These are phyloP conservation scores for Phoma sp. DNA, from an alignment of 2,329 filamentous ascomycete species.

Conservation along the genomic window DNA sequence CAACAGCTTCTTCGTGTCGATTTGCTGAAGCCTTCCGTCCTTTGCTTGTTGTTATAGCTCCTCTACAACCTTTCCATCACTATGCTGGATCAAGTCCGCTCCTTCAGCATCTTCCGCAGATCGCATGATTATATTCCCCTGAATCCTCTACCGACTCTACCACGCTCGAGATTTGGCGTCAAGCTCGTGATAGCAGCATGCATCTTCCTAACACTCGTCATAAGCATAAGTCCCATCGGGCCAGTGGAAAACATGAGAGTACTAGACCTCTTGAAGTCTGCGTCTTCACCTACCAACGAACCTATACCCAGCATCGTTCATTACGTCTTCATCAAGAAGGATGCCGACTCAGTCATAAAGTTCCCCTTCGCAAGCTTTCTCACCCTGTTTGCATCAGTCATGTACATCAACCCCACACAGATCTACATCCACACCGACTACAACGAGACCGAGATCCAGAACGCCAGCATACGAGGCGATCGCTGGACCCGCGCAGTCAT, in stretches of 20 bases:
- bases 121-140: constrained; percentile 15
- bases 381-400: constrained; percentile 19
- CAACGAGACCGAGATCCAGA: constrained; percentile 19
- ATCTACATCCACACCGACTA: constrained; percentile 33
- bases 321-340: constrained; percentile 24
- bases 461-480: constrained; percentile 15
- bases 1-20: not conserved
- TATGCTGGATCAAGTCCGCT: constrained; percentile 3
- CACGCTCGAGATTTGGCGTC: constrained; percentile 11
- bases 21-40: not conserved
- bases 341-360: constrained; percentile 14
- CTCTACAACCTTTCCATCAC: not conserved
- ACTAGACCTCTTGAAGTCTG: not conserved
- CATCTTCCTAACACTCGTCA: constrained; percentile 1
- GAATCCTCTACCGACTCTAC: constrained; percentile 1
- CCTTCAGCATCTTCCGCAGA: constrained; percentile 5
- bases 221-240: constrained; percentile 3
- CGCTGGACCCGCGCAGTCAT: constrained; percentile 25
- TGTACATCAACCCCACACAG: constrained; percentile 22
- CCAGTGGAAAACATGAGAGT: not conserved
- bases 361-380: constrained; percentile 23
- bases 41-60: not conserved
- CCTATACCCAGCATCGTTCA: constrained; percentile 30
- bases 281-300: not conserved
- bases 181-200: constrained; percentile 8